Base-by-base conservation (phyloP, 352 stramenopile genomes). In the Globisporangium spiculum region DNA sequence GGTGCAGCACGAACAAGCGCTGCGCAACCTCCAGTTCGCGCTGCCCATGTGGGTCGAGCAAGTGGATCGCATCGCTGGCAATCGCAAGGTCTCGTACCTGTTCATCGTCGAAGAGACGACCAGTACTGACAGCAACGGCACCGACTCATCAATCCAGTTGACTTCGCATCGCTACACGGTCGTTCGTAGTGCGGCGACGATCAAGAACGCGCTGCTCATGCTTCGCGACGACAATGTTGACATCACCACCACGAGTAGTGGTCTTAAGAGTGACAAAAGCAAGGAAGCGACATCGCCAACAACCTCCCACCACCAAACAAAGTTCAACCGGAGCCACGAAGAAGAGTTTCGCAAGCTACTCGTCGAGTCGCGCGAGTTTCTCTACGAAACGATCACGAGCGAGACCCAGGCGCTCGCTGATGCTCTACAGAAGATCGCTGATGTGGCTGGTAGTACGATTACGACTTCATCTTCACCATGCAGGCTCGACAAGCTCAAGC, bases 41-140 rank as follows among this genome's bases (percentile, higher is more conserved):
- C 68, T 92, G 3, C 74, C 80, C n/a, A 74, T 88, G 62, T 94
- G 86, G 86, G 66, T 93, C 20, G 86, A 94, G 50, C 80, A 75
- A 9, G 86, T 93, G 4, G 84, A 94, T 34, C 71, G 74, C 1
- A 66, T 78, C 5, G 76, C 74, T 10, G 83, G 84, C 2, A 79
- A 77, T 26, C 79, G 86, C n/a, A 90, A 89, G 63, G 75, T 94
- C 18, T 78, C 77, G 0, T 94, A 94, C 65, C 24, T 94, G 4
- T 75, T 94, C 36, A 73, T 73, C 1, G 80, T 92, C 9, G 68
- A 80, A 32, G 78, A 89, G 32, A 62, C 9, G 14, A 26, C 12
- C 24, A 55, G 32, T 36, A 36, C 32, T 36, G 32, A 1, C 32
- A 36, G 32, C 32, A 9, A 4, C 16, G 6, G 8, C 14, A n/a